Base-by-base conservation (phyloP, 495 filamentous ascomycete genomes). In the Xylona heveae region DNA sequence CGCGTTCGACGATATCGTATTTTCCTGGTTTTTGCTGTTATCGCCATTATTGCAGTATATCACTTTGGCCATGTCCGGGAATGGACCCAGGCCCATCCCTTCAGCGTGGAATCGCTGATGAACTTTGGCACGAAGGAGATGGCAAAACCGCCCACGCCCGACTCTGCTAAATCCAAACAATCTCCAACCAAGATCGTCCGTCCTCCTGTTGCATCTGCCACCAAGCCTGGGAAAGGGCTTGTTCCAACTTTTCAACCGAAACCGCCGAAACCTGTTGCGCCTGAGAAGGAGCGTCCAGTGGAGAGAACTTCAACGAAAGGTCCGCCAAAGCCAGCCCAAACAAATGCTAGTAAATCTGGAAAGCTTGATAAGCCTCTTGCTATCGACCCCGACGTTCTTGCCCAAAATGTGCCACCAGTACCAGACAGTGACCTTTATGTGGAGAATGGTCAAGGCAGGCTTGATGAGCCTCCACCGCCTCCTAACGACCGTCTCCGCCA, bases 1-100 rank as follows among this genome's bases (percentile, higher is more conserved):
- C 74, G 78, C 24, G 50, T 77, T 40, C 72, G 81, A 31, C 64
- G 79, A 52, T 85, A 81, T 44, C 71, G 81, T 33, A 58, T 74
- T 29, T 74, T 79, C 38, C 46, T 83, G 29, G 52, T 78, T 41
- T 74, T 78, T 45, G 70, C 78, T 28, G 61, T 68, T 31, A 48
- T 78, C 29, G 51, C 72, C 30, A 50, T 74, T 19, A 51, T 82
- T 26, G 53, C 70, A 10, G 50, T 85, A 14, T 64, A 79, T 41
- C 68, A 79, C 46, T 73, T 78, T 31, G 56, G 34, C 14, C 40
- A 35, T 9, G 26, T 48, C 34, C 47, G 45, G 28, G 28, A 42
- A 14, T 28, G 45, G 24, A 34, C 44, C 13, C 30, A 30, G 9
- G 37, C 39, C 23, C 24, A 26, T 15, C 31, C 42, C 13, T 39